Evolutionary conservation across 2,329 filamentous ascomycete species (phyloP), one percentile per base, ranked within the genome.

Genomic region (Apiospora hydei): DNA sequence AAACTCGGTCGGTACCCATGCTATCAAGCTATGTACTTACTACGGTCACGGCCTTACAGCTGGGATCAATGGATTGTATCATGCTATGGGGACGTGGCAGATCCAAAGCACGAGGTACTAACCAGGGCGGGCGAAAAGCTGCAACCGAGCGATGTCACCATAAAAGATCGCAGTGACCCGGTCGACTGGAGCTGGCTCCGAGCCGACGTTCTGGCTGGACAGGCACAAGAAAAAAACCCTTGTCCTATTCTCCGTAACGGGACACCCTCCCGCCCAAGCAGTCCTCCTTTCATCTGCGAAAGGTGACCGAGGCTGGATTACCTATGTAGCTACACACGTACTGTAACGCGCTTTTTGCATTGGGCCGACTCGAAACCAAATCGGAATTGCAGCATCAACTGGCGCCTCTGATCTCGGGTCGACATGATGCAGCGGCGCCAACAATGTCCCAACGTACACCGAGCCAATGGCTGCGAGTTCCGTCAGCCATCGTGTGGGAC

Each of bases 161-260:
- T 41, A 41, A 38, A 38, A n/a, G 57, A 64, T 64, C 57, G 38
- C 21, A 21, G 57, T 64, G 57, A 64, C 34, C 57, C 57, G 13
- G 57, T 64, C 57, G 41, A 64, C 57, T 64, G 57, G 57, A 64
- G 57, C 57, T 24, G 57, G n/a, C 34, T 41, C 34, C 57, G 57
- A 64, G 57, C 34, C 57, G 57, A 64, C 57, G 6, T 61, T 4
- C 30, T 38, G 16, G 26, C 34, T 38, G 34, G 34, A 38, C 34
- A 38, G 53, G 53, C 4, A 38, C 18, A 6, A 61, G 26, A 61
- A 13, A 21, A n/a, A 38, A 38, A 61, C 38, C 53, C 53, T n/a
- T 18, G 57, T 24, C 4, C 57, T 41, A 21, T n/a, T 8, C 13
- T 6, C 53, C 16, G 16, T 21, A 61, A 38, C 16, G n/a, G 26